Percentiles rank a stretch among this genome's conserved stretches.
phyloP scores from a whole-genome alignment of 371 early-diverging fungal genomes.

The Catenaria anguillulae region DNA sequence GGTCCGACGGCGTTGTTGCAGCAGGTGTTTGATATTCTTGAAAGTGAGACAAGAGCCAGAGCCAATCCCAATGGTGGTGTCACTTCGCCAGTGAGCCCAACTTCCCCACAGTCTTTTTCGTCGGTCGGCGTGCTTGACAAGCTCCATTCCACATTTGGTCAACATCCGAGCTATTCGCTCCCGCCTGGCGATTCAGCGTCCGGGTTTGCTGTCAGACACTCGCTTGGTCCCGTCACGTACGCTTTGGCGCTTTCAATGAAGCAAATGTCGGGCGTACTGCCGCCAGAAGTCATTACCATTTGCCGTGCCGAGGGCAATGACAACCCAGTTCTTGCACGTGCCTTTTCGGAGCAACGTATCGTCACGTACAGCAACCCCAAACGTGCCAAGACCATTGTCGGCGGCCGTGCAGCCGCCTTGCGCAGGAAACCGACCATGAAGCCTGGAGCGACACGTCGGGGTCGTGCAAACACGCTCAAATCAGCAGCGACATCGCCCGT shows the following conservation, averaged over 20 bases:
- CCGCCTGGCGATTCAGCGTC: not conserved
- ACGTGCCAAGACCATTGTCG: not conserved
- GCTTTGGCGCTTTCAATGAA: not conserved
- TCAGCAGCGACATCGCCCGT: too few relatives aligned
- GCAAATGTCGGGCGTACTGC: not conserved
- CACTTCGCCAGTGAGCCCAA: not conserved
- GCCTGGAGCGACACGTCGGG: not conserved
- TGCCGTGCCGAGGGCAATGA: not conserved
- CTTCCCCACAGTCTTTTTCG: not conserved
- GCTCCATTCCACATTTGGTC: not conserved
- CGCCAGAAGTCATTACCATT: not conserved
- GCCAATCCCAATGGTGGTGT: not conserved
- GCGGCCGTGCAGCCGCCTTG: not conserved
- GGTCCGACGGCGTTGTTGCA: not conserved
- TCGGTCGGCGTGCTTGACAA: not conserved
- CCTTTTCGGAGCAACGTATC: not conserved
- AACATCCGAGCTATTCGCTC: not conserved
- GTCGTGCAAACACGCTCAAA: too few relatives aligned
- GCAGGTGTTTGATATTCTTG: not conserved
- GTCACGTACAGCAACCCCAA: not conserved
- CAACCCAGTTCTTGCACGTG: not conserved
- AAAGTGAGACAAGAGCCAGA: not conserved
- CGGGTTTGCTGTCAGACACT: not conserved
- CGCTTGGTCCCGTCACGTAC: not conserved
- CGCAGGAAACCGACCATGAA: not conserved